These are phyloP conservation scores for Naganishia friedmannii DNA, from an alignment of 768 basidiomycete genomes.

Conservation along the genomic window DNA sequence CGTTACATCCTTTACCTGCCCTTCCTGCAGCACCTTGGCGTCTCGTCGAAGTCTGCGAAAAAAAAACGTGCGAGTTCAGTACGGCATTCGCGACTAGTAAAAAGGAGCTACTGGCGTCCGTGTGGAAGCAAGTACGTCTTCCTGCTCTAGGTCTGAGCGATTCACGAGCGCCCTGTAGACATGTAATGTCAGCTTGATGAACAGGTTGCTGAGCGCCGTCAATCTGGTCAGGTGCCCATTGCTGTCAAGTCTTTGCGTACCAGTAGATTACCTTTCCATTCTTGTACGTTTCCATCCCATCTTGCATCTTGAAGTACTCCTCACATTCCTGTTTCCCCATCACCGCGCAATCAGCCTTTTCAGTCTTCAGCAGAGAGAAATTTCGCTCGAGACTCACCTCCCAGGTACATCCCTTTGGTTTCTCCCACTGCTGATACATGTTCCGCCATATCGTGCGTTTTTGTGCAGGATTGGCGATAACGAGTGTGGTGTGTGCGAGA, in stretches of 20 bases:
- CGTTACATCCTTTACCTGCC: neutral
- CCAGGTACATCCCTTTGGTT: neutral
- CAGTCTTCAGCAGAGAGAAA: no score
- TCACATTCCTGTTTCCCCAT: neutral
- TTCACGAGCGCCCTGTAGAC: constrained; percentile 7
- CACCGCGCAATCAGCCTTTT: no score
- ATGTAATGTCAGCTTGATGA: neutral
- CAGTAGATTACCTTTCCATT: neutral
- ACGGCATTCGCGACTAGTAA: neutral
- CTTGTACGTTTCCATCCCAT: neutral
- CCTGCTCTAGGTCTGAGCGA: neutral
- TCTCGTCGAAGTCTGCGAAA: constrained; percentile 3
- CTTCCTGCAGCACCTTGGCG: constrained; percentile 3
- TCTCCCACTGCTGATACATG: constrained; percentile 21
- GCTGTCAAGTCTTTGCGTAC: neutral
- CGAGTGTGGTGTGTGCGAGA: constrained; percentile 17
- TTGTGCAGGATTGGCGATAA: constrained; percentile 9
- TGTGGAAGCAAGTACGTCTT: constrained; percentile 18
- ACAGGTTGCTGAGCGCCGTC: no score
- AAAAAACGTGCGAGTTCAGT: neutral
- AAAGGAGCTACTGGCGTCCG: neutral
- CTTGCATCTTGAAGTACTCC: neutral
- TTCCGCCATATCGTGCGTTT: neutral
- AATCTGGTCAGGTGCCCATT: no score
- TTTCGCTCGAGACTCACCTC: neutral